A percentile compares a stretch with the other conserved stretches of the same genome.
phyloP scores from a whole-genome alignment of 805 yeast species.

The Saccharomycopsis lassenensis region DNA sequence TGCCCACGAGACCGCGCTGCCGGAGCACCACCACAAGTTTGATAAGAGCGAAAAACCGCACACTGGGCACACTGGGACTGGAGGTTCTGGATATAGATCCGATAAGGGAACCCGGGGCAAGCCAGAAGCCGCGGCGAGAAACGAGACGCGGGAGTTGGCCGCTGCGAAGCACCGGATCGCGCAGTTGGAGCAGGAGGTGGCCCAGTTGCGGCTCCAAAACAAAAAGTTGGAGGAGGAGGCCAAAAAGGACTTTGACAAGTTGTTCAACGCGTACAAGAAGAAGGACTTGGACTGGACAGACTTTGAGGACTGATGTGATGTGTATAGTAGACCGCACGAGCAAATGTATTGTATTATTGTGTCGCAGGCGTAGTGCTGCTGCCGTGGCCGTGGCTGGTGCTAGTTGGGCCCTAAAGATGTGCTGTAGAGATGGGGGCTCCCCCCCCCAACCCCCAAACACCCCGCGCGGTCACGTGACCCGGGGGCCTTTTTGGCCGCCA shows the following conservation, averaged over 20 bases:
- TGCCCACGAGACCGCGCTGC: no score
- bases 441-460: neutral
- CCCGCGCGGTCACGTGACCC: neutral
- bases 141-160: no score
- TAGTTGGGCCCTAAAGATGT: no score
- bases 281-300: conserved; percentile 3
- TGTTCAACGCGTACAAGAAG: neutral
- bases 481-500: no score
- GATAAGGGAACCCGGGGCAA: no score
- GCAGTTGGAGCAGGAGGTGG: neutral
- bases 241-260: neutral
- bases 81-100: no score
- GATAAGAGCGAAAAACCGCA: no score
- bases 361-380: neutral
- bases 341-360: neutral
- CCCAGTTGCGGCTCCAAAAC: conserved; percentile 1
- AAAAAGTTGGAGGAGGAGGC: neutral
- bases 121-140: no score
- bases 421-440: neutral
- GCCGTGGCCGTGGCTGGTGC: no score
- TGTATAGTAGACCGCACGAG: neutral
- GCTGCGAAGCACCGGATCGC: no score
- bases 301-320: conserved; percentile 1
- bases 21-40: no score
- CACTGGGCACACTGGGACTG: no score